These are phyloP conservation scores for Eucalyptus shirleyi DNA, from an alignment of 345 rosid species.

Conservation along the genomic window DNA sequence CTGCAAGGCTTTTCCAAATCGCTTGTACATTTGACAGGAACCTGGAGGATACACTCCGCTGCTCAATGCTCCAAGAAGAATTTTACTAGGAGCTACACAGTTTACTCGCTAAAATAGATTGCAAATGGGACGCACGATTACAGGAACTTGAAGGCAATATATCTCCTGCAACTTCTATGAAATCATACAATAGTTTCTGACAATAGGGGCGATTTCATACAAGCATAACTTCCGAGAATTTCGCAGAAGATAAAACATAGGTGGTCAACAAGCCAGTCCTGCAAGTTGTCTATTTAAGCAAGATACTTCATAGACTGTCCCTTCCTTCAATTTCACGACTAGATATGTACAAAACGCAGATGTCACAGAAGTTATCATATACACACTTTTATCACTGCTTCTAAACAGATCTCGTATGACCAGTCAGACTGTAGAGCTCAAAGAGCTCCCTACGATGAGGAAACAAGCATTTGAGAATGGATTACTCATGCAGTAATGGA, in stretches of 20 bases:
- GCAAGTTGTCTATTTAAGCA: not conserved
- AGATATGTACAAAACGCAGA: not conserved
- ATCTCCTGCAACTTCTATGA: not conserved
- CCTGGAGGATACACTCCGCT: not conserved
- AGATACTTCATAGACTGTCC: not conserved
- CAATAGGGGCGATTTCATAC: not conserved
- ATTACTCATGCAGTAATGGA: not conserved
- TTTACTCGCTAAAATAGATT: not conserved
- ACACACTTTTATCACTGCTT: not conserved
- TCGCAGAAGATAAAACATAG: not conserved
- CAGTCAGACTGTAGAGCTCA: not conserved
- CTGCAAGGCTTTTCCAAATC: not conserved
- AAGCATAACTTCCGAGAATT: not conserved
- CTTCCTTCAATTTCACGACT: not conserved
- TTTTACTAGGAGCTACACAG: not conserved
- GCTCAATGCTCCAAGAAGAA: not conserved
- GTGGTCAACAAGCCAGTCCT: not conserved
- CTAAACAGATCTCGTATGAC: not conserved
- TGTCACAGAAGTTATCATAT: not conserved
- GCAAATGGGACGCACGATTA: not conserved
- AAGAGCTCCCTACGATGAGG: not conserved
- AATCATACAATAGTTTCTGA: not conserved
- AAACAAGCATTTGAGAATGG: not conserved
- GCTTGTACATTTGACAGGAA: not conserved
- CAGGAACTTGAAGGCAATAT: not conserved